Percentiles rank a stretch among this genome's conserved stretches.
Conservation (phyloP, 495 filamentous ascomycete genomes). For the Xylaria acuta region DNA sequence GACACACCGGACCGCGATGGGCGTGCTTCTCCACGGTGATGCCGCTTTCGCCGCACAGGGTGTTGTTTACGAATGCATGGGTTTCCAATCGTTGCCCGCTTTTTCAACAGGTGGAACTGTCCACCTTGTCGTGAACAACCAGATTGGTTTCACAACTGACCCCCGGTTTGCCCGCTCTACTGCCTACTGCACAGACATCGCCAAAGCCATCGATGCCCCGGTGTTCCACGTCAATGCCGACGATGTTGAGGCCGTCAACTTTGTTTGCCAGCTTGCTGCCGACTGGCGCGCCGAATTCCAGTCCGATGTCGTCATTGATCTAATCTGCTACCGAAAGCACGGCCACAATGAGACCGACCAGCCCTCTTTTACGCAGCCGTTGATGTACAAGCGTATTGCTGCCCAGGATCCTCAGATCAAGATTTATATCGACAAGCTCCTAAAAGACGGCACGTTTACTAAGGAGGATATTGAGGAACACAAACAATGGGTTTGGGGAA, state of each 20-base stretch:
- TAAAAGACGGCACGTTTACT: conserved; percentile 90
- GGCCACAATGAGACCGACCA: conserved; percentile 99
- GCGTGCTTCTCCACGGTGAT: conserved; percentile 93
- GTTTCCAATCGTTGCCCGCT: conserved; percentile 91
- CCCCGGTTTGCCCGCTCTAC: conserved; percentile 96
- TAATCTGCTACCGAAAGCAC: conserved; percentile 98
- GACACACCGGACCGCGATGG: conserved; percentile 87
- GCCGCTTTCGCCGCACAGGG: conserved; percentile 96
- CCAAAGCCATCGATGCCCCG: conserved; percentile 96
- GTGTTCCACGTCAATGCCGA: conserved; percentile 99
- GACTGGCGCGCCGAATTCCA: conserved; percentile 99
- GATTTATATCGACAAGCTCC: conserved; percentile 85
- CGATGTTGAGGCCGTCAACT: conserved; percentile 97
- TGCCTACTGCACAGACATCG: conserved; percentile 98
- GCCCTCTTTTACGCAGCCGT: conserved; percentile 97
- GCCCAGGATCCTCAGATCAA: conserved; percentile 80
- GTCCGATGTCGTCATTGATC: conserved; percentile 94
- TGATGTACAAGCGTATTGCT: conserved; percentile 98
- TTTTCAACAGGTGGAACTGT: conserved; percentile 98
- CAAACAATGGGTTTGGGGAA: conserved; percentile 99
- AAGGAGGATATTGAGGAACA: conserved; percentile 98
- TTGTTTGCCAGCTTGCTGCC: conserved; percentile 93
- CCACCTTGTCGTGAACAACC: conserved; percentile 98
- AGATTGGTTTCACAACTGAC: conserved; percentile 99
- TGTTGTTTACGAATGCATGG: conserved; percentile 97